A percentile compares a stretch with the other conserved stretches of the same genome.
Evolutionary conservation across 768 basidiomycete species (phyloP).

Genomic region (Epithele typhae): DNA sequence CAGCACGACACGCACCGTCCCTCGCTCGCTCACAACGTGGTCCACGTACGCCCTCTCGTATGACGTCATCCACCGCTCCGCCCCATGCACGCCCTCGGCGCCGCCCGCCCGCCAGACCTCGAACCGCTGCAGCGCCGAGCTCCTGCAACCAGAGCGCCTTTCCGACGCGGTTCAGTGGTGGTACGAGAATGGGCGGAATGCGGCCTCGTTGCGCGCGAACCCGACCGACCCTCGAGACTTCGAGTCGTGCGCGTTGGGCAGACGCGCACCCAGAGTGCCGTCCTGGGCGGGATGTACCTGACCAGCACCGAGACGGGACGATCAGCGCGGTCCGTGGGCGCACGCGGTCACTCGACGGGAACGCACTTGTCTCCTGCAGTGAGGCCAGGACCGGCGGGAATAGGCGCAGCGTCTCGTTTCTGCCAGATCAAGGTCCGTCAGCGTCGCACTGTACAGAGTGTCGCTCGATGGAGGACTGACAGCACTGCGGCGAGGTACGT

Average conservation of each 20-base stretch:
- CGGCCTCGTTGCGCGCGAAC: conserved; percentile 23
- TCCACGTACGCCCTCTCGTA: conserved; percentile 27
- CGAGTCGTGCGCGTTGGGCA: not conserved
- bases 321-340: no score
- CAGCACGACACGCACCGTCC: conserved; percentile 17
- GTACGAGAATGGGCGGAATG: conserved; percentile 39
- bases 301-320: not conserved
- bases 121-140: conserved; percentile 31
- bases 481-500: conserved; percentile 3
- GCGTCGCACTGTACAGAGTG: no score
- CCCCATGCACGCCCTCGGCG: not conserved
- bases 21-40: conserved; percentile 23
- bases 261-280: not conserved
- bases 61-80: conserved; percentile 17
- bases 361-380: not conserved
- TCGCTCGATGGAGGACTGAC: not conserved
- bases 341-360: not conserved
- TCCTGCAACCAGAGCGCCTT: conserved; percentile 37
- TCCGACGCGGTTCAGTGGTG: conserved; percentile 49
- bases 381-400: conserved; percentile 29
- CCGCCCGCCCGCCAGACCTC: conserved; percentile 25
- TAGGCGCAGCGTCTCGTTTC: conserved; percentile 23
- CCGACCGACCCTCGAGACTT: not conserved
- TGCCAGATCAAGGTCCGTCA: not conserved
- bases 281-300: not conserved